phyloP scores from a whole-genome alignment of 164 flowering plant species.

The Chimonanthus salicifolius region DNA sequence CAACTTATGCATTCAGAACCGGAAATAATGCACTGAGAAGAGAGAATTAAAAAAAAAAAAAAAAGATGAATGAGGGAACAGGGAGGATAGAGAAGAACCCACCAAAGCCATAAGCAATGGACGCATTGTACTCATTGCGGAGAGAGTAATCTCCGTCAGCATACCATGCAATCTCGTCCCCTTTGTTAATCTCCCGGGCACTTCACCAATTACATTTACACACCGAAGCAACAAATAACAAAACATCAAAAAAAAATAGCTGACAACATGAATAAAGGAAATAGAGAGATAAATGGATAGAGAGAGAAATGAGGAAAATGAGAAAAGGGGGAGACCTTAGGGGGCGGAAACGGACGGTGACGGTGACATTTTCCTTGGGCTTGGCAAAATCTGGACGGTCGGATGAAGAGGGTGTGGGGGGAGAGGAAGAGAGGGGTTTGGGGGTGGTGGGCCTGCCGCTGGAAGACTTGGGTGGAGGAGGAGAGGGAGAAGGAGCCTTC shows the following conservation, averaged over 20 bases:
- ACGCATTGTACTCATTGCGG: conserved; percentile 56
- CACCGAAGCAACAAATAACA: neutral
- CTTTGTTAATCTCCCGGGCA: conserved; percentile 56
- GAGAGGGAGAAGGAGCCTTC: conserved; percentile 26
- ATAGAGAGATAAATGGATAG: neutral
- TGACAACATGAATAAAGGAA: neutral
- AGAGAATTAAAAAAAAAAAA: no score
- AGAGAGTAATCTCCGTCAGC: conserved; percentile 73
- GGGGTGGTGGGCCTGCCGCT: conserved; percentile 25
- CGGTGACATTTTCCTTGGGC: conserved; percentile 75
- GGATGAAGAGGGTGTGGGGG: conserved; percentile 8
- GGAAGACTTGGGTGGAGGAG: neutral
- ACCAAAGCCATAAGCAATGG: conserved; percentile 64
- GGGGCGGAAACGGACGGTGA: conserved; percentile 84
- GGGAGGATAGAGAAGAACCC: conserved; percentile 9
- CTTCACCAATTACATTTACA: conserved; percentile 14
- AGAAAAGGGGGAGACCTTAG: conserved; percentile 48
- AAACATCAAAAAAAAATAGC: neutral
- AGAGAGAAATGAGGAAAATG: neutral
- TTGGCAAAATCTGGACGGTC: conserved; percentile 34
- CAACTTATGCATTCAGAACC: no score
- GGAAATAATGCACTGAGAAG: no score
- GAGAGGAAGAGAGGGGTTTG: conserved; percentile 18
- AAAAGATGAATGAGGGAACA: neutral
- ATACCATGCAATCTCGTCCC: conserved; percentile 76